Conservation (phyloP, 23 red algal genomes). For the Cyanidioschyzon merolae region DNA sequence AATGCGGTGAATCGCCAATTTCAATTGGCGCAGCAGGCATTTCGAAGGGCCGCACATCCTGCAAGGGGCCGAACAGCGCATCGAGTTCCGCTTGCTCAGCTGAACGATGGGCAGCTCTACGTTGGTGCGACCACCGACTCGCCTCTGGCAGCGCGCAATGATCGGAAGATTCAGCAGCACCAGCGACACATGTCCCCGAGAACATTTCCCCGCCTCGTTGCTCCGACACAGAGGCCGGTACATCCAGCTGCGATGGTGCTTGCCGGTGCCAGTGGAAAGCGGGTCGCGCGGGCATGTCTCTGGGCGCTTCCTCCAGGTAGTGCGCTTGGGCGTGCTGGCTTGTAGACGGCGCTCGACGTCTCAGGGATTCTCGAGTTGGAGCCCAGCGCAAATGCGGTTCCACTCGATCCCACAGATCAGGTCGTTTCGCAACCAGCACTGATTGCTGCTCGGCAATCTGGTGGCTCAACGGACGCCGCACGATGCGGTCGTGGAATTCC, state of each 20-base stretch:
- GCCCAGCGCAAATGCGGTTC: conserved; percentile 9
- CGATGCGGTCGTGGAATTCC: neutral
- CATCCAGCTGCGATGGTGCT: neutral
- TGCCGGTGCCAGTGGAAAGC: no score
- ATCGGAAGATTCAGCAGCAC: neutral
- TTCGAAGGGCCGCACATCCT: neutral
- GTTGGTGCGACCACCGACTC: neutral
- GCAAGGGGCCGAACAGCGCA: neutral
- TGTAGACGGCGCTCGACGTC: neutral
- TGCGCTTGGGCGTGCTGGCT: neutral
- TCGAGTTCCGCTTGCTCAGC: neutral
- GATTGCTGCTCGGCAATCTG: neutral
- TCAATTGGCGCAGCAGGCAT: neutral
- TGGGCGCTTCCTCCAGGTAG: neutral
- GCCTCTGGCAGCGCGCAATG: neutral
- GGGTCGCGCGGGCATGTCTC: neutral
- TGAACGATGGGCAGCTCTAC: neutral
- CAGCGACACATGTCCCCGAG: neutral
- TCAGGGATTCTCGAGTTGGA: neutral
- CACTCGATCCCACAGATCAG: conserved; percentile 6
- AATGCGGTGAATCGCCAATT: neutral
- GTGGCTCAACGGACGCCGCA: conserved; percentile 1
- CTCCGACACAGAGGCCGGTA: neutral
- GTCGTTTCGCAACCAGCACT: neutral
- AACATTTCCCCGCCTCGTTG: neutral